Evolutionary conservation across 169 alveolate genomes (phyloP).

Genomic region (Fabrea salina): DNA sequence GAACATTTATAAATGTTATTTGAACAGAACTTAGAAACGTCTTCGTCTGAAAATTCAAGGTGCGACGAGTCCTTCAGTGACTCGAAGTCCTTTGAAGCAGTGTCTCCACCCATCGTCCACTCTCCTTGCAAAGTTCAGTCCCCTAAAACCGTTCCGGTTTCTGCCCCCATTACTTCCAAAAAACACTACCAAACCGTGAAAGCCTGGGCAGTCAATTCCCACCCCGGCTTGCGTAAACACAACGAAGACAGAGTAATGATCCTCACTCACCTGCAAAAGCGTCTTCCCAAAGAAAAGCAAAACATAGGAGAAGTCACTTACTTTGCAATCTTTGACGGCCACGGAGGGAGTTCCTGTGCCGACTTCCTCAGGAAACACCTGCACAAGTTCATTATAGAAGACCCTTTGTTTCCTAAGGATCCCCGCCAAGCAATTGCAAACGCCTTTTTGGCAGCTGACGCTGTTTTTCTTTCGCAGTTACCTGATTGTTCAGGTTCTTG

Average conservation of each 20-base stretch:
- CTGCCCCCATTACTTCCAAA: background rate
- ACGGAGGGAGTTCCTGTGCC: conserved; percentile 86
- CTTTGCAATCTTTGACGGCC: conserved; percentile 90
- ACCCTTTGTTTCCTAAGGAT: conserved; percentile 52
- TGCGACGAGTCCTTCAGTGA: too few species aligned
- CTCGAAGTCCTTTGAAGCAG: too few species aligned
- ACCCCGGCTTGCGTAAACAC: conserved; percentile 81
- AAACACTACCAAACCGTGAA: conserved; percentile 55
- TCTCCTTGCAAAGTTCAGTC: too few species aligned
- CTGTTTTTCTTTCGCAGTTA: conserved; percentile 37
- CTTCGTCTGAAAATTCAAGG: too few species aligned
- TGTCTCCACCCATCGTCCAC: too few species aligned
- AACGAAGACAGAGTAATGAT: conserved; percentile 86
- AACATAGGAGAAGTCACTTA: conserved; percentile 66
- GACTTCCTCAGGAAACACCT: conserved; percentile 77
- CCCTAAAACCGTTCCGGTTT: too few species aligned
- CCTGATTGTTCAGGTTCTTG: conserved; percentile 72
- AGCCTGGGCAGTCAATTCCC: conserved; percentile 81
- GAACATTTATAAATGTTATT: too few species aligned
- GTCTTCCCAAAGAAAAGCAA: conserved; percentile 46
- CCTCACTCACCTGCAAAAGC: conserved; percentile 60
- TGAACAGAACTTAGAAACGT: too few species aligned
- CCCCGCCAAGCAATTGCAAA: conserved; percentile 69
- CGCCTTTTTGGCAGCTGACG: conserved; percentile 68
- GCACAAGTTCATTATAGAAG: conserved; percentile 52